A percentile compares a stretch with the other conserved stretches of the same genome.
Conservation (phyloP, 345 rosid species). For the Anastatica hierochuntica region DNA sequence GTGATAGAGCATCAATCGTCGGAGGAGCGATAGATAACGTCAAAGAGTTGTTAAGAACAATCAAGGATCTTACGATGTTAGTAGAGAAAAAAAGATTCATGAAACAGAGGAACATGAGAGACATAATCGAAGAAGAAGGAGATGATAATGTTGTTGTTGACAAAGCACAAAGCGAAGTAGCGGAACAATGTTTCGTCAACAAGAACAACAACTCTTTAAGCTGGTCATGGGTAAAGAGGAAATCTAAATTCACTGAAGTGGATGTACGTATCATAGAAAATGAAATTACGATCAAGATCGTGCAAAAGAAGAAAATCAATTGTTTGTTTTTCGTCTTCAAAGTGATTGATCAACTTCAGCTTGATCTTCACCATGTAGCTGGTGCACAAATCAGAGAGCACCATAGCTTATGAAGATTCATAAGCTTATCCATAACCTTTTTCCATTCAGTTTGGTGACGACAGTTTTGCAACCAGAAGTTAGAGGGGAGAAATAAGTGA, state of each 20-base stretch:
- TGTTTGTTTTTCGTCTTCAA: constrained; percentile 56
- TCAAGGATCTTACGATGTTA: constrained; percentile 51
- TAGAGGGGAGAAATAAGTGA: too few relatives aligned
- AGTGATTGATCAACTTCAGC: constrained; percentile 61
- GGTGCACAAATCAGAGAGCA: constrained; percentile 75
- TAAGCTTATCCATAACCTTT: too few relatives aligned
- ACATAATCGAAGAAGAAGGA: constrained; percentile 35
- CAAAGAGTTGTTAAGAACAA: constrained; percentile 53
- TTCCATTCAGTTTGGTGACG: too few relatives aligned
- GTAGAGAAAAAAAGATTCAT: constrained; percentile 52
- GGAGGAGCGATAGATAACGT: constrained; percentile 68
- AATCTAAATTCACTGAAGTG: constrained; percentile 61
- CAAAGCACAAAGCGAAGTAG: constrained; percentile 32
- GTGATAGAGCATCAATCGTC: constrained; percentile 60
- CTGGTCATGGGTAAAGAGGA: constrained; percentile 82
- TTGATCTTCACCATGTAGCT: constrained; percentile 71
- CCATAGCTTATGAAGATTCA: too few relatives aligned
- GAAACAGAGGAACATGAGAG: constrained; percentile 38
- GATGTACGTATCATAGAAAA: constrained; percentile 68
- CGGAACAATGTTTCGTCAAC: constrained; percentile 32
- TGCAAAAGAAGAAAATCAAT: constrained; percentile 63
- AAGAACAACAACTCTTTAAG: constrained; percentile 32
- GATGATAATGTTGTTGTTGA: constrained; percentile 26
- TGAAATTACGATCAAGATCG: constrained; percentile 62
- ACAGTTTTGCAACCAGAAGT: too few relatives aligned